Conservation (phyloP, 371 early-diverging fungal genomes). For the Choanephora cucurbitarum region DNA sequence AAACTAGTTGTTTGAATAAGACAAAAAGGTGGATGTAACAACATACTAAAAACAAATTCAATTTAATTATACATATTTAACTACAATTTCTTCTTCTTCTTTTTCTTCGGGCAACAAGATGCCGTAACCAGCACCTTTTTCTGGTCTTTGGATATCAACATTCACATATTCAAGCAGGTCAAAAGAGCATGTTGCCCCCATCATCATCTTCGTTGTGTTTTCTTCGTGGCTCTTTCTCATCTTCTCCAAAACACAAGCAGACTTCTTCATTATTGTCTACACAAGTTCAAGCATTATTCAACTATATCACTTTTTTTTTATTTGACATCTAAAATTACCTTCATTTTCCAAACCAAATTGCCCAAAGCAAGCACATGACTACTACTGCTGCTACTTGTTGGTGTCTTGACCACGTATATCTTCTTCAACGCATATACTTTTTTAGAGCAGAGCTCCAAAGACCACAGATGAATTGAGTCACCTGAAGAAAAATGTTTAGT, state of each 20-base stretch:
- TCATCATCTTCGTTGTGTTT: slow-evolving; percentile 3
- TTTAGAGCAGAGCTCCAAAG: slow-evolving; percentile 16
- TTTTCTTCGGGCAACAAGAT: slow-evolving; percentile 13
- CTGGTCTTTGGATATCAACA: slow-evolving; percentile 11
- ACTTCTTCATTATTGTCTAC: slow-evolving; percentile 2
- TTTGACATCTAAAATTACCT: slow-evolving; percentile 7
- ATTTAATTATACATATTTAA: background rate
- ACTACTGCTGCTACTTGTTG: slow-evolving; percentile 5
- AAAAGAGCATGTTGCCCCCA: background rate
- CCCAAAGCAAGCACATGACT: slow-evolving; percentile 14
- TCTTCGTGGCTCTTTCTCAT: slow-evolving; percentile 12
- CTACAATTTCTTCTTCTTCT: background rate
- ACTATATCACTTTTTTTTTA: slow-evolving; percentile 7
- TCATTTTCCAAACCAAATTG: slow-evolving; percentile 12
- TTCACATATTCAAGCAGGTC: background rate
- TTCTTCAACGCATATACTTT: slow-evolving; percentile 15
- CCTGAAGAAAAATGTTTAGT: slow-evolving; percentile 5
- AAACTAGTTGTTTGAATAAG: too few relatives aligned
- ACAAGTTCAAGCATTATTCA: background rate
- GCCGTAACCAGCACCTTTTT: slow-evolving; percentile 13
- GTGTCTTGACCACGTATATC: slow-evolving; percentile 8
- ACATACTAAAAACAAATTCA: too few relatives aligned
- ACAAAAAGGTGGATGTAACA: too few relatives aligned
- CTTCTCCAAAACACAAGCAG: background rate
- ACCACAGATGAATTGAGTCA: slow-evolving; percentile 17